phyloP scores from a whole-genome alignment of 2,329 filamentous ascomycete genomes.

The Nemania sp. region DNA sequence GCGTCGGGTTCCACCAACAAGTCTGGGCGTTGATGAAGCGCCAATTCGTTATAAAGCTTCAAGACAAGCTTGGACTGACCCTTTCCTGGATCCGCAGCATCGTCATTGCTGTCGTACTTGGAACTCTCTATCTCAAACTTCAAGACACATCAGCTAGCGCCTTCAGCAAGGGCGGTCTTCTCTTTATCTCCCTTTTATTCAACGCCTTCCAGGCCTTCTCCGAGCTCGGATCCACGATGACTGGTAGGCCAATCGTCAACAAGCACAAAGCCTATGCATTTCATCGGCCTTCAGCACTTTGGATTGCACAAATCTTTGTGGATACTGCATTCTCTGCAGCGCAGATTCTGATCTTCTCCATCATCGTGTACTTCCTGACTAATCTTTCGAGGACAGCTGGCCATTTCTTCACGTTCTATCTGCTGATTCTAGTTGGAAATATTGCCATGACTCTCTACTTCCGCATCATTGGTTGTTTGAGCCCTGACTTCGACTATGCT shows the following conservation, averaged over 20 bases:
- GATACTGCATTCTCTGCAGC: slow-evolving; percentile 78
- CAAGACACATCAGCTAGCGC: slow-evolving; percentile 75
- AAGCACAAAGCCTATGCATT: slow-evolving; percentile 89
- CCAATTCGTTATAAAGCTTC: slow-evolving; percentile 86
- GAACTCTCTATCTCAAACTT: slow-evolving; percentile 81
- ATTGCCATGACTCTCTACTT: slow-evolving; percentile 83
- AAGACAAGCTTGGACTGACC: slow-evolving; percentile 81
- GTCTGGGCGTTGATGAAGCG: slow-evolving; percentile 86
- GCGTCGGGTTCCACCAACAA: slow-evolving; percentile 84
- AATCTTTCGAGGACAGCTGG: slow-evolving; percentile 76
- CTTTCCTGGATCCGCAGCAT: slow-evolving; percentile 78
- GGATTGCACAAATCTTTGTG: slow-evolving; percentile 85
- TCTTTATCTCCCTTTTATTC: slow-evolving; percentile 85
- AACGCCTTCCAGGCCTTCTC: slow-evolving; percentile 90
- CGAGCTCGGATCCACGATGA: slow-evolving; percentile 80
- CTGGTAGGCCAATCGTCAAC: slow-evolving; percentile 80
- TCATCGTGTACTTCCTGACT: slow-evolving; percentile 85
- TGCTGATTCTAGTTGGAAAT: slow-evolving; percentile 76
- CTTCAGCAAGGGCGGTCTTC: slow-evolving; percentile 83
- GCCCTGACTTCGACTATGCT: slow-evolving; percentile 85
- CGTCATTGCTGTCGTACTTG: slow-evolving; percentile 81
- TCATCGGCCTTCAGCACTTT: slow-evolving; percentile 83
- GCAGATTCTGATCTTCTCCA: slow-evolving; percentile 77
- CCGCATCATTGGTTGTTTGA: slow-evolving; percentile 78
- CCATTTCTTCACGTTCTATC: slow-evolving; percentile 81